phyloP scores from a whole-genome alignment of 2,329 filamentous ascomycete species.

The Davidsoniella neocaledoniae region DNA sequence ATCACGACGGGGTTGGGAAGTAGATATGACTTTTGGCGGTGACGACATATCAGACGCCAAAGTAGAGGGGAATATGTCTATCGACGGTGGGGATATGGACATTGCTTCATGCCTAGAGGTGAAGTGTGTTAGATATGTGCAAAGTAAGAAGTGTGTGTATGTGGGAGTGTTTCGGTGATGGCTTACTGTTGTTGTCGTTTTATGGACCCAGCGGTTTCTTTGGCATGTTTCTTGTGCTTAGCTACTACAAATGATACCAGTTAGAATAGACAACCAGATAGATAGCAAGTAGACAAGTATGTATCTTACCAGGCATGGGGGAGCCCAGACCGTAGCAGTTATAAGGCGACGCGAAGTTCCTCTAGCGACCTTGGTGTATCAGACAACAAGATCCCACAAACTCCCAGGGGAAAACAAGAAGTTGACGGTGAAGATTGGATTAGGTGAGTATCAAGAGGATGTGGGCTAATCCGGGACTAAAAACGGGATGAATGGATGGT shows the following conservation, averaged over 20 bases:
- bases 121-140: not conserved
- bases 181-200: not conserved
- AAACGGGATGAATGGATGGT: too few species aligned
- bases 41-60: not conserved
- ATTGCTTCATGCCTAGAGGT: conserved; percentile 22
- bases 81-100: conserved; percentile 20
- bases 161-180: too few species aligned
- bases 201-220: conserved; percentile 34
- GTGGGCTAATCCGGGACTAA: too few species aligned
- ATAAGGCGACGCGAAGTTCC: too few species aligned
- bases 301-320: conserved; percentile 6
- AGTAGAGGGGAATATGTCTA: conserved; percentile 1
- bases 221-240: conserved; percentile 40
- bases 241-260: conserved; percentile 20
- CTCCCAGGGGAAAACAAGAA: too few species aligned
- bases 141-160: not conserved
- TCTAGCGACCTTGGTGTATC: too few species aligned
- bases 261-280: not conserved
- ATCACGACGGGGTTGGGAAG: not conserved
- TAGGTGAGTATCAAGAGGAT: too few species aligned
- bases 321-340: conserved; percentile 5
- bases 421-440: too few species aligned
- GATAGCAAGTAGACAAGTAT: not conserved
- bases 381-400: not conserved
- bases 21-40: not conserved